Percentiles rank a stretch among this genome's conserved stretches.
These are phyloP conservation scores for Blastobotrys americana DNA, from an alignment of 805 yeast species.

Conservation along the genomic window DNA sequence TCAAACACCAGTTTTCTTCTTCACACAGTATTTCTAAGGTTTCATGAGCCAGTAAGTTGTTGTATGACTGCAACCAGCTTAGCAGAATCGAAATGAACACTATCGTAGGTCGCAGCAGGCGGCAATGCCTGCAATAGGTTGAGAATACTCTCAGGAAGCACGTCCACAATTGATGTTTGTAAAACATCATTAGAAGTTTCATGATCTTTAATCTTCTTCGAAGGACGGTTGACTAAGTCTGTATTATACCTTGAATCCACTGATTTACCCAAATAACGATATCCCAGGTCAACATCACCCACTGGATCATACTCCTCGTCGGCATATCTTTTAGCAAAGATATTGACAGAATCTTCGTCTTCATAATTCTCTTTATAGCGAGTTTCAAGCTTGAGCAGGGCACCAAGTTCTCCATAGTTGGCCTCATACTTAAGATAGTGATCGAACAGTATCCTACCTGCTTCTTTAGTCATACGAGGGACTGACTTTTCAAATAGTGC, in stretches of 20 bases:
- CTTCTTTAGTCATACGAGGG: slow-evolving; percentile 42
- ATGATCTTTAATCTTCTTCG: not conserved
- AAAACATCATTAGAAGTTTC: slow-evolving; percentile 3
- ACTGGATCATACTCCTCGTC: slow-evolving; percentile 20
- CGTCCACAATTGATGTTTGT: not conserved
- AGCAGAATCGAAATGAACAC: slow-evolving; percentile 47
- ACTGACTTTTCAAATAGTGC: slow-evolving; percentile 75
- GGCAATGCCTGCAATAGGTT: slow-evolving; percentile 53
- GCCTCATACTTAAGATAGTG: slow-evolving; percentile 63
- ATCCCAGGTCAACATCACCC: slow-evolving; percentile 17
- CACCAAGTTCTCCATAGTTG: slow-evolving; percentile 59
- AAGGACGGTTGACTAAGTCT: not conserved
- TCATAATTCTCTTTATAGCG: slow-evolving; percentile 64
- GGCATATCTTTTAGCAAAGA: slow-evolving; percentile 31
- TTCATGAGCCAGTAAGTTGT: too few species aligned
- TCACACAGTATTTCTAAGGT: too few species aligned
- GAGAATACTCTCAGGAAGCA: slow-evolving; percentile 33
- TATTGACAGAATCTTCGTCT: slow-evolving; percentile 38
- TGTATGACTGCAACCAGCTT: slow-evolving; percentile 37
- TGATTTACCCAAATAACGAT: slow-evolving; percentile 1
- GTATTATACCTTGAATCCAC: not conserved
- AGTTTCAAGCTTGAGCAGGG: slow-evolving; percentile 57
- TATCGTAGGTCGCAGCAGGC: slow-evolving; percentile 48
- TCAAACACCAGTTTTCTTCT: too few species aligned
- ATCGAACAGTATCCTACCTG: slow-evolving; percentile 41